phyloP scores from a whole-genome alignment of 345 rosid genomes.

The Erucastrum elatum region DNA sequence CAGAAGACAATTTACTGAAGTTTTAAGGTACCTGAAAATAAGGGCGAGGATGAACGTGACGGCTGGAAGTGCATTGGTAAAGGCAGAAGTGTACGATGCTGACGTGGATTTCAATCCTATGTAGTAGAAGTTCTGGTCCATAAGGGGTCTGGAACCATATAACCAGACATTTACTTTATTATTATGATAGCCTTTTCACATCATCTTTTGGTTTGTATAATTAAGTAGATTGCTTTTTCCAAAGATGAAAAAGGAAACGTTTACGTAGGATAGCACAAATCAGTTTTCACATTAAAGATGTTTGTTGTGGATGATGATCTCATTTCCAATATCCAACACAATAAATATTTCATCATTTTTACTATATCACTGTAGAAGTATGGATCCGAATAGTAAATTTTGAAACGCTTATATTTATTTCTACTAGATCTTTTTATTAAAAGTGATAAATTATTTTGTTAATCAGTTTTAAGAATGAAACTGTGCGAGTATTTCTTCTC shows the following conservation, averaged over 20 bases:
- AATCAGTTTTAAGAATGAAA: background rate
- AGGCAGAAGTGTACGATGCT: slow-evolving; percentile 77
- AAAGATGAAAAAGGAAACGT: slow-evolving; percentile 29
- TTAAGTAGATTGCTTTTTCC: slow-evolving; percentile 35
- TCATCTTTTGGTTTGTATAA: slow-evolving; percentile 27
- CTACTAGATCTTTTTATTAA: background rate
- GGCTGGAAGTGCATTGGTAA: slow-evolving; percentile 79
- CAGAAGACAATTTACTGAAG: background rate
- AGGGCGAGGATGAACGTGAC: slow-evolving; percentile 80
- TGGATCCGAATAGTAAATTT: background rate
- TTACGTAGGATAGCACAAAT: slow-evolving; percentile 30
- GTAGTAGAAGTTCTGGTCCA: slow-evolving; percentile 83
- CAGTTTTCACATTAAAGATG: slow-evolving; percentile 28
- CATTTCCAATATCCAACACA: slow-evolving; percentile 25
- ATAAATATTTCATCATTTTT: background rate
- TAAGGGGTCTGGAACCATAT: slow-evolving; percentile 65
- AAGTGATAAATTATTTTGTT: background rate
- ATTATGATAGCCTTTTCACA: slow-evolving; percentile 15
- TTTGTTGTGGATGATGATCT: slow-evolving; percentile 33
- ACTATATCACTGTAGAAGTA: background rate
- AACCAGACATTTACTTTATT: background rate
- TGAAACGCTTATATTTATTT: background rate
- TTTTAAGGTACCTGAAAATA: slow-evolving; percentile 62
- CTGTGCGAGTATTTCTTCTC: background rate
- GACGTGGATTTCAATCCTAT: slow-evolving; percentile 79